Evolutionary conservation across 768 basidiomycete genomes (phyloP).

Genomic region (Kwoniella pini): DNA sequence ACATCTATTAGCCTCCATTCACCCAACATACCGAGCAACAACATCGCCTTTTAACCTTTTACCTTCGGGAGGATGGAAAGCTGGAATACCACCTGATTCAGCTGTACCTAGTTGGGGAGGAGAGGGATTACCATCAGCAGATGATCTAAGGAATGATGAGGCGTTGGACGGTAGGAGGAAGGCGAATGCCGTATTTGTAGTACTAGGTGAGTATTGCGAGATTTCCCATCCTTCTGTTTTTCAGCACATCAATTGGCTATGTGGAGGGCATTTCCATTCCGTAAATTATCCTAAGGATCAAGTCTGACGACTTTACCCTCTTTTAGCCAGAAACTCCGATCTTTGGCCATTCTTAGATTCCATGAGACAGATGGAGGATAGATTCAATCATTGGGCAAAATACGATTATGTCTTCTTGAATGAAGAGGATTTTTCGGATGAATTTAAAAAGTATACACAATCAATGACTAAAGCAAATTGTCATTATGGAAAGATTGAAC

Average conservation of each 20-base stretch:
- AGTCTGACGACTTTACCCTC: too few species aligned
- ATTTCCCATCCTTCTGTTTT: not conserved
- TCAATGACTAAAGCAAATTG: slow-evolving; percentile 66
- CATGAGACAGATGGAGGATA: slow-evolving; percentile 77
- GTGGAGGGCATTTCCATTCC: too few species aligned
- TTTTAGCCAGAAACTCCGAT: slow-evolving; percentile 52
- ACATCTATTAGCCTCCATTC: slow-evolving; percentile 51
- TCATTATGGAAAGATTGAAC: slow-evolving; percentile 65
- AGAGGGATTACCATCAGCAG: slow-evolving; percentile 20
- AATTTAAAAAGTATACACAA: slow-evolving; percentile 48
- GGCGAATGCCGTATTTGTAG: slow-evolving; percentile 80
- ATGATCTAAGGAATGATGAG: slow-evolving; percentile 31
- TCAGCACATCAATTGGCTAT: too few species aligned
- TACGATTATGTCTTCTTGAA: slow-evolving; percentile 88
- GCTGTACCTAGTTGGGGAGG: slow-evolving; percentile 28
- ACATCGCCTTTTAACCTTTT: slow-evolving; percentile 40
- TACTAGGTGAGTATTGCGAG: slow-evolving; percentile 59
- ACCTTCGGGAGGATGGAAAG: slow-evolving; percentile 26
- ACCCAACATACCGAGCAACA: slow-evolving; percentile 51
- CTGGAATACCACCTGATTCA: slow-evolving; percentile 27
- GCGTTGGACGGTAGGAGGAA: slow-evolving; percentile 54
- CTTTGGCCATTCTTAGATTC: slow-evolving; percentile 62
- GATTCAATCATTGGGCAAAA: slow-evolving; percentile 75
- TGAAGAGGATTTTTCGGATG: slow-evolving; percentile 59
- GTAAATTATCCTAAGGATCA: too few species aligned